A percentile compares a stretch with the other conserved stretches of the same genome.
phyloP scores from a whole-genome alignment of 352 stramenopile genomes.

The Thraustochytrium sp. region DNA sequence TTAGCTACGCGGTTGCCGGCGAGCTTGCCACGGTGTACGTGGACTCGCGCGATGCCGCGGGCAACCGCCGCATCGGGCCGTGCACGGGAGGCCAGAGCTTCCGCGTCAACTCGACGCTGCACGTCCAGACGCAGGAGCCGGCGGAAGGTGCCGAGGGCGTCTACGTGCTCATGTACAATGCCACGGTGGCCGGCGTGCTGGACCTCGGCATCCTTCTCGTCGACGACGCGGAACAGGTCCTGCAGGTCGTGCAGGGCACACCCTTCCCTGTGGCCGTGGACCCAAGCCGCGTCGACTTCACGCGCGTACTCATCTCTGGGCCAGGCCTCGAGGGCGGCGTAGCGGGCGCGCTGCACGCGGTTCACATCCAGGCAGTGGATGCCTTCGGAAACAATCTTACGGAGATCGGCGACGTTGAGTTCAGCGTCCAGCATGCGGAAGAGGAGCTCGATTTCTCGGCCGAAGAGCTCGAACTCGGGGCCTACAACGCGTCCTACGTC shows the following conservation, averaged over 20 bases:
- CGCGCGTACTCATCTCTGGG: neutral
- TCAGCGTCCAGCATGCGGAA: neutral
- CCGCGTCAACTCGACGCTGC: neutral
- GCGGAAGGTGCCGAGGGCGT: neutral
- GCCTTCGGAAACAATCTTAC: constrained; percentile 19
- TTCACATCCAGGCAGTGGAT: neutral
- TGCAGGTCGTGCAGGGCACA: neutral
- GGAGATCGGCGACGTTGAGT: neutral
- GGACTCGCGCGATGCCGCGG: neutral
- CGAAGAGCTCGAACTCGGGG: neutral
- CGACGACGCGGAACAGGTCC: neutral
- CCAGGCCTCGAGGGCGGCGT: neutral
- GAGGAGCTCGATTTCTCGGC: neutral
- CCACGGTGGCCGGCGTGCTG: neutral
- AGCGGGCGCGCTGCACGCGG: neutral
- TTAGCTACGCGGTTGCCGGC: neutral
- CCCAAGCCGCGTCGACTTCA: neutral
- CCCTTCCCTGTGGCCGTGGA: neutral
- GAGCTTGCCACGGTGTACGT: neutral
- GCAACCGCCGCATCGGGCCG: neutral
- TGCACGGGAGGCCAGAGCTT: neutral
- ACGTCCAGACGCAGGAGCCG: neutral
- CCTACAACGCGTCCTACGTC: neutral
- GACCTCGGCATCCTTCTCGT: neutral
- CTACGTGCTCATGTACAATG: constrained; percentile 22